Evolutionary conservation across 306 rosid genomes (phyloP).

Genomic region (Begonia fuchsioides): DNA sequence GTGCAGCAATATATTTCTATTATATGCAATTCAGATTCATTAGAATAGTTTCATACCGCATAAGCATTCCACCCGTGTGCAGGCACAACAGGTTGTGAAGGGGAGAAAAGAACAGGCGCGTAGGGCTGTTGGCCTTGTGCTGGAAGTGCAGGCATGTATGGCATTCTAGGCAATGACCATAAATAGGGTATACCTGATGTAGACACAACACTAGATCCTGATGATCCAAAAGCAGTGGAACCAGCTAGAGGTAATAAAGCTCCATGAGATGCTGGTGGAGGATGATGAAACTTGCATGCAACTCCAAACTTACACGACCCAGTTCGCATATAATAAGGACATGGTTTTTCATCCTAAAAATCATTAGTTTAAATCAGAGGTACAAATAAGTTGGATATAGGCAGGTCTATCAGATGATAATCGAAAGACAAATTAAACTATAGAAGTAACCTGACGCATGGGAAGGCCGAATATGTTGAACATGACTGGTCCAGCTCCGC

Average conservation of each 20-base stretch:
- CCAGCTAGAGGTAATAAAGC: conserved; percentile 29
- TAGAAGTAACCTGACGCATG: conserved; percentile 56
- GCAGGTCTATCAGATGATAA: not conserved
- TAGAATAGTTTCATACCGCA: conserved; percentile 38
- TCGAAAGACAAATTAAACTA: not conserved
- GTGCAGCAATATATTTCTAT: too few relatives aligned
- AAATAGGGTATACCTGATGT: conserved; percentile 47
- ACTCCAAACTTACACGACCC: conserved; percentile 84
- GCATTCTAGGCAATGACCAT: conserved; percentile 59
- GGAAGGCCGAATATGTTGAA: conserved; percentile 78
- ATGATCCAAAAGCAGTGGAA: conserved; percentile 33
- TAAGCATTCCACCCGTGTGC: conserved; percentile 69
- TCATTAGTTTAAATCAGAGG: not conserved
- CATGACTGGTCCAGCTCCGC: conserved; percentile 79
- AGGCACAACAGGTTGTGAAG: conserved; percentile 58
- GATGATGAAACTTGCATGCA: conserved; percentile 92
- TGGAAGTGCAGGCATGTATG: conserved; percentile 42
- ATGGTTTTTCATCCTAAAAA: conserved; percentile 70
- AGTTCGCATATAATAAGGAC: conserved; percentile 82
- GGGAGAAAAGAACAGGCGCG: conserved; percentile 52
- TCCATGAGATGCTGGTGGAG: conserved; percentile 47
- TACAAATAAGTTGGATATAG: not conserved
- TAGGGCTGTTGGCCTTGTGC: conserved; percentile 45
- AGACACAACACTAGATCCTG: conserved; percentile 35
- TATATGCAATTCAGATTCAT: not conserved